Evolutionary conservation across 768 basidiomycete species (phyloP), one percentile per base, ranked within the genome.

Genomic region (Agaricus subrufescens): DNA sequence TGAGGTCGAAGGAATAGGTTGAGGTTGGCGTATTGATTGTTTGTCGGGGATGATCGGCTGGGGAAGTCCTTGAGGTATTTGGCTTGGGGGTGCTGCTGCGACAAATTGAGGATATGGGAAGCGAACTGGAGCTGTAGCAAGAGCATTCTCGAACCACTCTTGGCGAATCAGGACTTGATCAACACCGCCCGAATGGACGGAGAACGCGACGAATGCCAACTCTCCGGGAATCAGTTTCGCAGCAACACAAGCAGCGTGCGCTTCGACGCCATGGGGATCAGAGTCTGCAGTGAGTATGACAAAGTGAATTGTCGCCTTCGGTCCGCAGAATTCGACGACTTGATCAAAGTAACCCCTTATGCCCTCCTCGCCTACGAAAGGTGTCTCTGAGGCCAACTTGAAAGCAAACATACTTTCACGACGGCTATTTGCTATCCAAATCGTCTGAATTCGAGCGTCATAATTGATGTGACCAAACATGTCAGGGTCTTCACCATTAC

Each of bases 381-480:
- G 76, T 26, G 82, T 75, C 50, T 91, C 88, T 57, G 89, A 78
- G 53, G 81, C 81, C 56, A 92, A 77, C 68, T 84, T 89, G 65
- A 91, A 76, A 12, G 89, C 91, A 37, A 94, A 82, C 72, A 94
- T 77, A 68, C 90, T 92, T 58, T 91, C 89, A 25, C 91, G 81
- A 45, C 88, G 83, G 68, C 83, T 89, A 66, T 92, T 92, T 52
- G 91, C 91, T 19, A 93, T 79, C 91, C 91, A 94, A 30, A 94
- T 75, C 0, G 89, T 92, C 71, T 89, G 88, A 58, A 93, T 92
- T 45, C 89, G 76, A 0, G 88, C 78, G 71, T 94, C 91, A 65
- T 94, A 94, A 63, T 82, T 86, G 61, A 87, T 83, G 64, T 94
- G 91, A 12, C 91, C 89, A 67, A 91, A 94, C 89, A 94, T 93